Base-by-base conservation (phyloP, 352 stramenopile genomes). In the Phytopythium kandeliae region DNA sequence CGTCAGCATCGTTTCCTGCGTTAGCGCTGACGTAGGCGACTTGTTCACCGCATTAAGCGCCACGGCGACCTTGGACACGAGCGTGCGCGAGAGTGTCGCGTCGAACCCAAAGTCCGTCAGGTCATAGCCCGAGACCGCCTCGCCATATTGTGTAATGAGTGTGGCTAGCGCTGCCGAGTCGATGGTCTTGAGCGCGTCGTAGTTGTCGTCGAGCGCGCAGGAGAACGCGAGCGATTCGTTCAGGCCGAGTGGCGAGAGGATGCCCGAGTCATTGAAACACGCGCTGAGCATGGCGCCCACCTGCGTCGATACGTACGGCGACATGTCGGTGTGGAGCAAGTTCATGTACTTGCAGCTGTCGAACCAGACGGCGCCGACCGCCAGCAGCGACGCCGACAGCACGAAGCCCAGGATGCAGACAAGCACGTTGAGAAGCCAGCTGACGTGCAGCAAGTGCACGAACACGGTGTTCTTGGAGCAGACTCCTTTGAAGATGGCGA, bases 281-380 rank as follows among this genome's bases (percentile, higher is more conserved):
- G 79, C 62, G 46, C 85, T 86, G 24, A 81, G 60, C 54, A 89
- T 80, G 10, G 58, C 60, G 0, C 75, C 67, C n/a, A 85, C 49
- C 41, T 80, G 61, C 12, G 67, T 67, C 0, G 82, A 74, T 36
- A 88, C 83, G 41, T 87, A 92, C 25, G 82, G 78, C 31, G 77
- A 74, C 50, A 89, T 74, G 44, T 92, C 74, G 13, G 64, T 61
- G 53, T 89, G 78, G 17, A 91, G 31, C n/a, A 91, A 69, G 53
- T 79, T 85, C 71, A 92, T 82, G 58, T 92, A 91, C 45, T 81
- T 80, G 63, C 82, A 92, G 16, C 71, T 74, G 42, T 92, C 82
- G 52, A 78, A 90, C 78, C 78, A 92, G 33, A 92, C 62, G 35
- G 79, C 82, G 16, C 71, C 76, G 22, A 92, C 78, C 2, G 82